Evolutionary conservation across 2,329 filamentous ascomycete species (phyloP), one percentile per base, ranked within the genome.

Genomic region (Colletotrichum godetiae): DNA sequence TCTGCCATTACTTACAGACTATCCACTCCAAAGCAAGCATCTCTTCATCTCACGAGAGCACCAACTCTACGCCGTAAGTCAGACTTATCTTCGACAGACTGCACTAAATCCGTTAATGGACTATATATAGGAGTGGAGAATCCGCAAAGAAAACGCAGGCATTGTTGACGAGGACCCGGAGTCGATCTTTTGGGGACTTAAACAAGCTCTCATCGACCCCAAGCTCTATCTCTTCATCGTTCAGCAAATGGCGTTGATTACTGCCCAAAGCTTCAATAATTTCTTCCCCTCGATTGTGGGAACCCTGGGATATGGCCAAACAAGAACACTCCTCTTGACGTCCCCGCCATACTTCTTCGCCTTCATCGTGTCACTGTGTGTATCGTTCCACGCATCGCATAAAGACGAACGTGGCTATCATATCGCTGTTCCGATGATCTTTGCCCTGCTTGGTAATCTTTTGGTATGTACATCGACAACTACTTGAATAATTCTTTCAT

Each of bases 341-440:
- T 88, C 86, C 0, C 90, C 90, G 0, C 89, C 89, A 1, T 91
- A 90, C 77, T 85, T 89, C 4, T 81, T 89, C 4, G 86, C 85
- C 24, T 84, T 88, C 2, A 83, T 92, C 11, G 89, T 86, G 1
- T 86, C 90, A 0, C 89, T 90, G 73, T 74, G 84, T 7, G 91
- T 92, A 42, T 88, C 90, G 15, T 90, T 89, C 86, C 88, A 91
- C 75, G 89, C 90, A 2, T 91, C 92, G 75, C 86, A 85, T 4
- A 89, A 87, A 0, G 87, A 88, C n/a, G 90, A 92, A 76, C 86
- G 90, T 12, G 91, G 89, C 77, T 86, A 87, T 74, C 91, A 92
- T 77, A 87, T 92, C 65, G 84, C 86, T 0, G 75, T 89, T 0
- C 90, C 90, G 0, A 83, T 68, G 66, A 46, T 68, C 15, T 68